These are phyloP conservation scores for Fusarium sp. DNA, from an alignment of 2,329 filamentous ascomycete species.

Conservation along the genomic window DNA sequence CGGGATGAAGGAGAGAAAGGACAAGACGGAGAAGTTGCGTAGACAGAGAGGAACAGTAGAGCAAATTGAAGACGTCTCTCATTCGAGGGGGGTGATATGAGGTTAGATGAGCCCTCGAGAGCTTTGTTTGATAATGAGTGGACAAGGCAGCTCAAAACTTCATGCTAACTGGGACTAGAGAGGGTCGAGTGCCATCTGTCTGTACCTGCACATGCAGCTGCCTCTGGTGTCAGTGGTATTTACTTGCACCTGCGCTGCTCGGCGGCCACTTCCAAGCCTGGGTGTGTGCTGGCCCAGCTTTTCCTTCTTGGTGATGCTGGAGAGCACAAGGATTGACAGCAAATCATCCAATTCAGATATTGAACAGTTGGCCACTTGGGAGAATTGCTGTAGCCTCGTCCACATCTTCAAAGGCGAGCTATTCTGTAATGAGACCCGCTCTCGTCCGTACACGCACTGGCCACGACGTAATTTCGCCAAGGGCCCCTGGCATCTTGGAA, in stretches of 20 bases:
- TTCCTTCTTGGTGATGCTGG: constrained; percentile 7
- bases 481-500: constrained; percentile 30
- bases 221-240: constrained; percentile 15
- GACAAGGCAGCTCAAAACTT: constrained; percentile 20
- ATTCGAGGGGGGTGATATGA: constrained; percentile 32
- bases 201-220: constrained; percentile 13
- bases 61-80: constrained; percentile 27
- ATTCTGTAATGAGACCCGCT: constrained; percentile 46
- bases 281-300: constrained; percentile 19
- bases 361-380: constrained; percentile 29
- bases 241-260: constrained; percentile 13
- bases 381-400: constrained; percentile 12
- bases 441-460: constrained; percentile 41
- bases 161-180: constrained; percentile 10
- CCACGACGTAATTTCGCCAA: constrained; percentile 46
- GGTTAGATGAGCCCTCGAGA: constrained; percentile 31
- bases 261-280: constrained; percentile 28
- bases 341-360: constrained; percentile 10
- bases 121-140: constrained; percentile 36
- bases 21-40: constrained; percentile 15
- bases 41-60: constrained; percentile 12
- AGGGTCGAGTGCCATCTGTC: constrained; percentile 1
- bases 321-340: constrained; percentile 7
- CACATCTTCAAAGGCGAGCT: constrained; percentile 16
- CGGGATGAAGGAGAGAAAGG: constrained; percentile 10